These are phyloP conservation scores for Saccharomycopsis fodiens DNA, from an alignment of 805 yeast genomes.

Conservation along the genomic window DNA sequence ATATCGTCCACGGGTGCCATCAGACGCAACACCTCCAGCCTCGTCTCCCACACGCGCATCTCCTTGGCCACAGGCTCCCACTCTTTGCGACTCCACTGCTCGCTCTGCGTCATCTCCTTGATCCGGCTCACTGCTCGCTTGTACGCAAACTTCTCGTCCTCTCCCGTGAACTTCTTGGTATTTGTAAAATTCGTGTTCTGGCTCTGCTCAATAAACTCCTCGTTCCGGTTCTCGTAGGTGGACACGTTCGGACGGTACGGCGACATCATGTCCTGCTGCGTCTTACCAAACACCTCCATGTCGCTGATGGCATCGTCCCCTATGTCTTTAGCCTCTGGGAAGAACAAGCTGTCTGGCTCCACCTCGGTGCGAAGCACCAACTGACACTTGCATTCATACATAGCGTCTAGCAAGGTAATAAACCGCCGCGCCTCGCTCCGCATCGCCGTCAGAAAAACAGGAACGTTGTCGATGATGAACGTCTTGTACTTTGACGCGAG, in stretches of 20 bases:
- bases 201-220: conserved; percentile 25
- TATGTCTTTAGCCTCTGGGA: conserved; percentile 40
- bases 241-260: conserved; percentile 69
- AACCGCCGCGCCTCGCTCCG: conserved; percentile 64
- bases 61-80: conserved; percentile 50
- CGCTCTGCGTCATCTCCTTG: conserved; percentile 48
- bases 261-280: conserved; percentile 47
- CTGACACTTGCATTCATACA: conserved; percentile 61
- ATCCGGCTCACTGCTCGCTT: conserved; percentile 64
- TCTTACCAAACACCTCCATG: conserved; percentile 63
- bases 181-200: conserved; percentile 36
- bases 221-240: conserved; percentile 45
- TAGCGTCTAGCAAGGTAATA: conserved; percentile 59
- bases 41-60: conserved; percentile 53
- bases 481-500: conserved; percentile 53
- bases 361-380: conserved; percentile 45
- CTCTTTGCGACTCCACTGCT: conserved; percentile 37
- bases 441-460: conserved; percentile 46
- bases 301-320: conserved; percentile 15
- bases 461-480: conserved; percentile 53
- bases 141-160: conserved; percentile 69
- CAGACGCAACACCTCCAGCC: not conserved
- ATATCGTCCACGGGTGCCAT: not conserved
- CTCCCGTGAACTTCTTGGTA: conserved; percentile 58
- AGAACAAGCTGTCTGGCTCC: conserved; percentile 47